Evolutionary conservation across 306 rosid species (phyloP).

Genomic region (Hippophae tibetana): DNA sequence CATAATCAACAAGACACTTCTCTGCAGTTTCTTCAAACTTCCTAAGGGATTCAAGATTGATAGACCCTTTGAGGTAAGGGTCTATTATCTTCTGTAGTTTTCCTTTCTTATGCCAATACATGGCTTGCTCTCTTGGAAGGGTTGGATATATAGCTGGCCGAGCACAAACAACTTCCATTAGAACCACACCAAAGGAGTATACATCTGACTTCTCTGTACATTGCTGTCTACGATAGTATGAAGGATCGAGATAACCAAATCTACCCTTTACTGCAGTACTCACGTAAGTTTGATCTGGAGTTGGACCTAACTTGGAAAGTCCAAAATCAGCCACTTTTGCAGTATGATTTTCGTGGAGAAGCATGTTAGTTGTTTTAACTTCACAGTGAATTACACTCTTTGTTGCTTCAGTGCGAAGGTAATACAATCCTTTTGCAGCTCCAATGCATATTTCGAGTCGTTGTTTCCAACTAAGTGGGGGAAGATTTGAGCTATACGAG

Average conservation of each 20-base stretch:
- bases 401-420: slow-evolving; percentile 30
- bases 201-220: slow-evolving; percentile 34
- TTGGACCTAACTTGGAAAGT: slow-evolving; percentile 34
- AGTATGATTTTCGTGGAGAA: slow-evolving; percentile 26
- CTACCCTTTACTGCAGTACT: slow-evolving; percentile 37
- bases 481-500: slow-evolving; percentile 23
- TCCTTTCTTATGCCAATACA: slow-evolving; percentile 23
- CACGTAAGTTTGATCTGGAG: slow-evolving; percentile 32
- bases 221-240: slow-evolving; percentile 30
- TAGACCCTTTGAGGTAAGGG: slow-evolving; percentile 17
- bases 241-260: slow-evolving; percentile 31
- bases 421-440: slow-evolving; percentile 34
- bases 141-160: slow-evolving; percentile 29
- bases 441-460: slow-evolving; percentile 36
- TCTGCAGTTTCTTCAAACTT: slow-evolving; percentile 31
- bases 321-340: slow-evolving; percentile 35
- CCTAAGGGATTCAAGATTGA: slow-evolving; percentile 18
- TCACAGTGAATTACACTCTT: slow-evolving; percentile 31
- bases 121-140: slow-evolving; percentile 31
- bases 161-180: slow-evolving; percentile 27
- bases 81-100: slow-evolving; percentile 26
- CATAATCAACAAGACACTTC: slow-evolving; percentile 30
- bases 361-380: slow-evolving; percentile 30
- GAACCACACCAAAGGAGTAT: slow-evolving; percentile 29
- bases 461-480: slow-evolving; percentile 24